phyloP scores from a whole-genome alignment of 1,284 basidiomycete genomes.

The Grifola frondosa region DNA sequence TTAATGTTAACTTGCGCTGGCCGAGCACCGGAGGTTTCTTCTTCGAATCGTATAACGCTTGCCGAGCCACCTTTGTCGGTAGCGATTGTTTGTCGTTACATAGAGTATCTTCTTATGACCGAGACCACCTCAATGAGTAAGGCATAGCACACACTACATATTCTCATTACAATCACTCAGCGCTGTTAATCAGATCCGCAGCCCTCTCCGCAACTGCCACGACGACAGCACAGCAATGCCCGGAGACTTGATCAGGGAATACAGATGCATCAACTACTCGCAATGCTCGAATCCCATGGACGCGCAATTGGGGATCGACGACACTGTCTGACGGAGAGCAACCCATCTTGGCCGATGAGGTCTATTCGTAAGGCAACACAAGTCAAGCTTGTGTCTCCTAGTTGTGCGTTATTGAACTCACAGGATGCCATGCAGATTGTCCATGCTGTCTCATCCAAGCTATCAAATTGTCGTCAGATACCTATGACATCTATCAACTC shows the following conservation, averaged over 20 bases:
- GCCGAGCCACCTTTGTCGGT: too few relatives aligned
- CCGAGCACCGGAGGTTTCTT: too few relatives aligned
- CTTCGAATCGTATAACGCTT: too few relatives aligned
- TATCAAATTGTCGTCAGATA: slow-evolving; percentile 35
- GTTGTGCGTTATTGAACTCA: too few relatives aligned
- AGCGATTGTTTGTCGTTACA: too few relatives aligned
- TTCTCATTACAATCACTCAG: too few relatives aligned
- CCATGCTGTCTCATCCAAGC: slow-evolving; percentile 28
- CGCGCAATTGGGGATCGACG: slow-evolving; percentile 37
- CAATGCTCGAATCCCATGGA: slow-evolving; percentile 37
- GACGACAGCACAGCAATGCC: slow-evolving; percentile 26
- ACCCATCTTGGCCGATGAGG: slow-evolving; percentile 13
- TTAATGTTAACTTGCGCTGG: too few relatives aligned
- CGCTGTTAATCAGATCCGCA: slow-evolving; percentile 24
- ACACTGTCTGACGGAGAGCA: slow-evolving; percentile 25
- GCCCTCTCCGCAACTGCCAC: slow-evolving; percentile 28
- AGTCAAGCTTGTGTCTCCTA: too few relatives aligned
- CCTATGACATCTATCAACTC: slow-evolving; percentile 7
- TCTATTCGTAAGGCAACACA: slow-evolving; percentile 1
- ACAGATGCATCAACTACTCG: slow-evolving; percentile 44
- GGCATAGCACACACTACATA: too few relatives aligned
- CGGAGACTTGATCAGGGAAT: slow-evolving; percentile 29
- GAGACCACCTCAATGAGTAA: too few relatives aligned
- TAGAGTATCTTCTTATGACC: too few relatives aligned
- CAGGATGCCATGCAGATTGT: slow-evolving; percentile 37